Percentiles rank a stretch among this genome's conserved stretches.
Evolutionary conservation across 2,329 filamentous ascomycete genomes (phyloP).

Genomic region (Plectosphaerella plurivora): DNA sequence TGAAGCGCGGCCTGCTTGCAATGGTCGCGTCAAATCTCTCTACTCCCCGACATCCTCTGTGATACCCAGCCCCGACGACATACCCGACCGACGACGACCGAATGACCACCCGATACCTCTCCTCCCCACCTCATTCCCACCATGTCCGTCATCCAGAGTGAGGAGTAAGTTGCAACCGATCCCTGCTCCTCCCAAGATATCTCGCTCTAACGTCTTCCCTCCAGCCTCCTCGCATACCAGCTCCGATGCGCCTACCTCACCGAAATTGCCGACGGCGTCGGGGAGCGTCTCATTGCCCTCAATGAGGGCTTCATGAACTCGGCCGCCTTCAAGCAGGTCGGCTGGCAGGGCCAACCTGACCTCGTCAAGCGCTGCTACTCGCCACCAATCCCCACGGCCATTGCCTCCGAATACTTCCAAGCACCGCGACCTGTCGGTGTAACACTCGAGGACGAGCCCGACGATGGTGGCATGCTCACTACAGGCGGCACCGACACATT

Average conservation of each 20-base stretch:
- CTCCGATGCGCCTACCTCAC: slow-evolving; percentile 76
- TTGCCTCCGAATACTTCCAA: slow-evolving; percentile 81
- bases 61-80: too few relatives aligned
- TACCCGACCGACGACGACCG: background rate
- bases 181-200: background rate
- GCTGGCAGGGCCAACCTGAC: slow-evolving; percentile 70
- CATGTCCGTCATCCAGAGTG: slow-evolving; percentile 40
- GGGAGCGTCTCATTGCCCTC: slow-evolving; percentile 77
- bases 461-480: slow-evolving; percentile 69
- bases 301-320: slow-evolving; percentile 77
- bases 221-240: slow-evolving; percentile 76
- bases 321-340: slow-evolving; percentile 75
- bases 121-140: background rate
- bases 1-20: background rate
- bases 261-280: slow-evolving; percentile 77
- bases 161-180: slow-evolving; percentile 27
- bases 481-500: slow-evolving; percentile 64
- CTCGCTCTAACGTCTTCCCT: background rate
- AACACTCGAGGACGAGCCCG: slow-evolving; percentile 65
- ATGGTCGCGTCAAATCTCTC: too few relatives aligned
- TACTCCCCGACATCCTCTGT: too few relatives aligned
- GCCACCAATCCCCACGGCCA: slow-evolving; percentile 77
- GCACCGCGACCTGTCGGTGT: slow-evolving; percentile 59
- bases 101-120: too few relatives aligned
- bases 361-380: slow-evolving; percentile 82